Percentiles rank a stretch among this genome's conserved stretches.
phyloP scores from a whole-genome alignment of 2,329 filamentous ascomycete species.

The Pyricularia grisea region DNA sequence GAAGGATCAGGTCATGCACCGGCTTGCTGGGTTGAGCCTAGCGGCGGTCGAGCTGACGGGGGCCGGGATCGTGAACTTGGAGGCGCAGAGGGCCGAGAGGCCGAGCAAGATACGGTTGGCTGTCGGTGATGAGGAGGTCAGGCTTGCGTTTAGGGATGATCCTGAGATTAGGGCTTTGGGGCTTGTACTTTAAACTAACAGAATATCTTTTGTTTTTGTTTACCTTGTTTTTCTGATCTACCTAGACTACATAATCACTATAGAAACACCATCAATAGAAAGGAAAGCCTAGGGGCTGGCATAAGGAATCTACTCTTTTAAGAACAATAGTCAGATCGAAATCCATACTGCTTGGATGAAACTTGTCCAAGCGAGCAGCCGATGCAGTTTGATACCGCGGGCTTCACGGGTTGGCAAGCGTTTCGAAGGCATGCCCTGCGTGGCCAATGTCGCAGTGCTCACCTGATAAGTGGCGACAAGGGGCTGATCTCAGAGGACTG shows the following conservation, averaged over 20 bases:
- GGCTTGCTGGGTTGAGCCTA: constrained; percentile 25
- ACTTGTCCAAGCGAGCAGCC: too few species aligned
- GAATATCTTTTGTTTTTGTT: constrained; percentile 11
- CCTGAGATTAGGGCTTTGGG: constrained; percentile 75
- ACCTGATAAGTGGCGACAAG: too few species aligned
- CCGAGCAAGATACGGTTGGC: constrained; percentile 80
- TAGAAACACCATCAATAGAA: background rate
- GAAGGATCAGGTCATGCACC: constrained; percentile 10
- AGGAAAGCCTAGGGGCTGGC: background rate
- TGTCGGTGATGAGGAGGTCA: constrained; percentile 85
- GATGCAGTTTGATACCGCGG: too few species aligned
- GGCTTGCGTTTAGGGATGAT: constrained; percentile 80
- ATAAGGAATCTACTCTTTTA: background rate
- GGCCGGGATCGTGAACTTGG: constrained; percentile 78
- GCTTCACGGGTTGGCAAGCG: too few species aligned
- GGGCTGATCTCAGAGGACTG: too few species aligned
- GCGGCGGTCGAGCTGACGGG: constrained; percentile 79
- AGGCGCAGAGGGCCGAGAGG: constrained; percentile 70
- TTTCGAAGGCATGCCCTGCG: too few species aligned
- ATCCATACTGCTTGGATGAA: background rate
- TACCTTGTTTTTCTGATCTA: background rate
- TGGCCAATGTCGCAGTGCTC: too few species aligned
- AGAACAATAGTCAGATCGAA: background rate
- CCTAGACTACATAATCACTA: background rate
- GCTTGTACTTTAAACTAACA: constrained; percentile 30